Base-by-base conservation (phyloP, 1,139 yeast species). In the Diutina sp. region DNA sequence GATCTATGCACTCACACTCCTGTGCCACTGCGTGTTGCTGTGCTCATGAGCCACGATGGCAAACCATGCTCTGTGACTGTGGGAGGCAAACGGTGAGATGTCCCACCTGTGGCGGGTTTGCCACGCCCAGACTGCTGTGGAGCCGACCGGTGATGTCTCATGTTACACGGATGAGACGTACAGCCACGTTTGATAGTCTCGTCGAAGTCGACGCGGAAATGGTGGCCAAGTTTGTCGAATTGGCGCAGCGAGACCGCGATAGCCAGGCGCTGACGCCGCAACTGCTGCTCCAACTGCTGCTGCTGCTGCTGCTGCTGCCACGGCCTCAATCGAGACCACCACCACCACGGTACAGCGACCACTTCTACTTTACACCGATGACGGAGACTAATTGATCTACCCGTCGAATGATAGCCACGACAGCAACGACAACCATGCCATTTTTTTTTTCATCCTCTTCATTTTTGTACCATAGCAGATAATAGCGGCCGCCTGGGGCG, bases 11-110 rank as follows among this genome's bases (percentile, higher is more conserved):
- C 12, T 32, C 16, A 6, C 53, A 50, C 16, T 11, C 25, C 14
- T 32, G 45, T 16, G 44, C 32, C 8, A 8, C 53, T 50, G 25
- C 53, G 12, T 50, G 53, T 50, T 29, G 41, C 11, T 50, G 53
- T 18, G 41, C 25, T 3, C 53, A 16, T 3, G n/a, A 21, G 21
- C 53, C 53, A 6, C 30, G 32, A 18, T 50, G 53, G 53, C 53
- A 30, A 18, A 29, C 53, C 16, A 50, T 50, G 53, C 44, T 38
- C 41, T 50, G 53, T 32, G 53, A 50, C 21, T 50, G 53, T 32
- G 53, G 53, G 6, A 25, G 53, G 3, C 32, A 12, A 3, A 50
- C 53, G 6, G 53, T 50, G 7, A n/a, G 53, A 32, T 50, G 53
- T 32, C 41, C 16, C 6, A 47, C 51, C 9, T 47, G 51, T 47